Evolutionary conservation across 345 rosid genomes (phyloP).

Genomic region (Capsella bursapastoris): DNA sequence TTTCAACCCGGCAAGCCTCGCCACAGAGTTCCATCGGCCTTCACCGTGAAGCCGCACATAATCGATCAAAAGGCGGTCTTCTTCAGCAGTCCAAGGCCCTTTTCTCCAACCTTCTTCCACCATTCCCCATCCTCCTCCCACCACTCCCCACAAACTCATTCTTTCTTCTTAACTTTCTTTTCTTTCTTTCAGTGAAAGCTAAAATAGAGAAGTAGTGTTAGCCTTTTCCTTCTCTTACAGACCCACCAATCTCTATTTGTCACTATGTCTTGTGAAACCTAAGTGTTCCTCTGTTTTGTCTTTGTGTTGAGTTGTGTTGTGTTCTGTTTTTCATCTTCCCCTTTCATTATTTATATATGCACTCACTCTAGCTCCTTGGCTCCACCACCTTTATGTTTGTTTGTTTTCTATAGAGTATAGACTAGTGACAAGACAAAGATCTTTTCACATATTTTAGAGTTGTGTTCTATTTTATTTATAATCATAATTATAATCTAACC

Average conservation of each 20-base stretch:
- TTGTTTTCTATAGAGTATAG: constrained; percentile 24
- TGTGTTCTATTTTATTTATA: constrained; percentile 34
- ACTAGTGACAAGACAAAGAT: constrained; percentile 47
- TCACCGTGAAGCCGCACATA: constrained; percentile 81
- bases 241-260: constrained; percentile 2
- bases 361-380: constrained; percentile 37
- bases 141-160: constrained; percentile 71
- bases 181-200: not conserved
- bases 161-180: constrained; percentile 19
- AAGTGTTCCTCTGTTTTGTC: constrained; percentile 34
- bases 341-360: constrained; percentile 63
- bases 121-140: constrained; percentile 74
- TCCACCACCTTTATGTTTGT: constrained; percentile 42
- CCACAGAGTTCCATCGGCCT: constrained; percentile 94
- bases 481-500: constrained; percentile 31
- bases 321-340: constrained; percentile 32
- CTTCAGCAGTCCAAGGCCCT: constrained; percentile 97
- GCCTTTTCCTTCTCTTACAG: constrained; percentile 21
- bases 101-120: constrained; percentile 86
- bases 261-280: constrained; percentile 30
- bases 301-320: constrained; percentile 43
- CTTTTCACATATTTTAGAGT: constrained; percentile 36
- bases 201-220: not conserved
- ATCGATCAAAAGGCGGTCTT: constrained; percentile 76
- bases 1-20: constrained; percentile 82